phyloP scores from a whole-genome alignment of 2,329 filamentous ascomycete genomes.

The Phoma sp. region DNA sequence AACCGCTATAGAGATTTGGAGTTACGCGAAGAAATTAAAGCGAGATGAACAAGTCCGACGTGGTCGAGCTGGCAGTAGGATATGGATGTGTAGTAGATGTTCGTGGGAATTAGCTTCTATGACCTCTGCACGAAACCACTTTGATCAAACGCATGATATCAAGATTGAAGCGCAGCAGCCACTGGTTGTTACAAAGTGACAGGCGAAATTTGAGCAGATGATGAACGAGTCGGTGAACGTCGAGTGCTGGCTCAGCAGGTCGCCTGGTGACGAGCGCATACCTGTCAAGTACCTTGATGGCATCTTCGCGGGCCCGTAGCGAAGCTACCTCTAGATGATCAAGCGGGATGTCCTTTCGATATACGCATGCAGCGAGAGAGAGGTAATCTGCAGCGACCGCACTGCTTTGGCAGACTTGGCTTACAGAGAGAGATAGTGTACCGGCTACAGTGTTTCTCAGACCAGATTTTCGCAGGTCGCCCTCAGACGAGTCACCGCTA shows the following conservation, averaged over 20 bases:
- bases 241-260: constrained; percentile 12
- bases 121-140: too few species aligned
- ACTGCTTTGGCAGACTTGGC: constrained; percentile 35
- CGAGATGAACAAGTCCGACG: too few species aligned
- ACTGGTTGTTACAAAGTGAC: too few species aligned
- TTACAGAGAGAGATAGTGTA: constrained; percentile 54
- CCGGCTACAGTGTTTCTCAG: constrained; percentile 50
- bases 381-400: constrained; percentile 47
- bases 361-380: constrained; percentile 50
- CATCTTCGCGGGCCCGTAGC: constrained; percentile 14
- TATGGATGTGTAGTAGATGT: too few species aligned
- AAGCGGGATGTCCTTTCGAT: constrained; percentile 25
- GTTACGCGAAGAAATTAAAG: too few species aligned
- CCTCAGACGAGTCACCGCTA: constrained; percentile 46
- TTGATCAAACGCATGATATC: too few species aligned
- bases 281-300: constrained; percentile 18
- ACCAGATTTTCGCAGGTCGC: constrained; percentile 25
- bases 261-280: constrained; percentile 21
- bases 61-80: too few species aligned
- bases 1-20: too few species aligned
- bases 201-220: too few species aligned
- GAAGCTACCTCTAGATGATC: constrained; percentile 22
- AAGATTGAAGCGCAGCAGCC: too few species aligned
- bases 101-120: too few species aligned
- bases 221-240: constrained; percentile 25